Percentiles rank a stretch among this genome's conserved stretches.
Conservation (phyloP, 2,329 filamentous ascomycete genomes). For the Alternaria conjuncta region DNA sequence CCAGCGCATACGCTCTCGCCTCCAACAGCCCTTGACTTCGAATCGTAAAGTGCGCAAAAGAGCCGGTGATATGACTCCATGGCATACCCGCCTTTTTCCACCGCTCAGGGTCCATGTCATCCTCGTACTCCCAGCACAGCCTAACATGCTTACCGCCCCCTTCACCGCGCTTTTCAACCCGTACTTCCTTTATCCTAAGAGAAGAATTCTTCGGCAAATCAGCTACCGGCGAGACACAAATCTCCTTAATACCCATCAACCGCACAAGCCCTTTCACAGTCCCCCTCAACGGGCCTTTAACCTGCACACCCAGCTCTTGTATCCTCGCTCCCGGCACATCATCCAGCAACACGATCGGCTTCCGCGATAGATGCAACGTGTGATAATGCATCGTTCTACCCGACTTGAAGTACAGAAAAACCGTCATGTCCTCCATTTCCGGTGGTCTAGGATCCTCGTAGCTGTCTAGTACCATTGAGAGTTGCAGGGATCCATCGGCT, state of each 20-base stretch:
- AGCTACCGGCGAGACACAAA: constrained; percentile 23
- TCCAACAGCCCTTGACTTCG: constrained; percentile 23
- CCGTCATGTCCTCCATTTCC: background rate
- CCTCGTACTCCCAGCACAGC: constrained; percentile 32
- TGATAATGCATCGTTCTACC: constrained; percentile 2
- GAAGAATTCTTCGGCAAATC: background rate
- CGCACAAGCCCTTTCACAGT: background rate
- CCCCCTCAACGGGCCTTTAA: constrained; percentile 7
- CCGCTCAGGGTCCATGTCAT: too few species aligned
- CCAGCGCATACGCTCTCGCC: constrained; percentile 40
- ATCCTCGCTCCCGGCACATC: constrained; percentile 9
- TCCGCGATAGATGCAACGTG: background rate
- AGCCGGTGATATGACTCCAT: constrained; percentile 43
- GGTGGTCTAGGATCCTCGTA: background rate
- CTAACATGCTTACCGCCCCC: constrained; percentile 29
- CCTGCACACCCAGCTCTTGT: constrained; percentile 33
- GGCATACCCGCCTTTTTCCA: constrained; percentile 29
- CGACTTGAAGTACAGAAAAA: constrained; percentile 27
- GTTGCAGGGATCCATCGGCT: constrained; percentile 27
- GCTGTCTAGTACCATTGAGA: background rate
- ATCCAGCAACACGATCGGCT: background rate
- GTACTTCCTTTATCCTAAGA: constrained; percentile 18
- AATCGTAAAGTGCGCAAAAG: constrained; percentile 44
- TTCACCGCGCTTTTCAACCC: constrained; percentile 18
- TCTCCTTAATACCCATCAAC: constrained; percentile 18